Conservation (phyloP, 2,329 filamentous ascomycete species). For the Tothia fuscella region DNA sequence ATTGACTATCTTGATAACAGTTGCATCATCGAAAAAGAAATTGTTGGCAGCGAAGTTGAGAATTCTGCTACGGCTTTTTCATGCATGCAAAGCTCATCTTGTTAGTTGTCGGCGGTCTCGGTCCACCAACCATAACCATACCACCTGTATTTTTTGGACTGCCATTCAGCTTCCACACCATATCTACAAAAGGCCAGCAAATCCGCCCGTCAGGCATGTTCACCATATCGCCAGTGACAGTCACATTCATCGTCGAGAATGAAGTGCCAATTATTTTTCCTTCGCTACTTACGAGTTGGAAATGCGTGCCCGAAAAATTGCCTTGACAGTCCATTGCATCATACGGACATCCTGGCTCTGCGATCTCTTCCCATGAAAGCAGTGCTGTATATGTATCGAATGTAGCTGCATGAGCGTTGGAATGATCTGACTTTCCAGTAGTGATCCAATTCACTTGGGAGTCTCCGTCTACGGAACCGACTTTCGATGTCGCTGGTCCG, state of each 20-base stretch:
- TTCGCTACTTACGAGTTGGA: constrained; percentile 41
- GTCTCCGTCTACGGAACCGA: constrained; percentile 43
- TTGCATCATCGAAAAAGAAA: too few species aligned
- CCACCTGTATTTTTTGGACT: neutral
- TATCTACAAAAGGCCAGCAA: constrained; percentile 50
- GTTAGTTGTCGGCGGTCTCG: neutral
- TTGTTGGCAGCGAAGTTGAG: too few species aligned
- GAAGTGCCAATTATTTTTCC: constrained; percentile 42
- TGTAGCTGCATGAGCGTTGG: constrained; percentile 46
- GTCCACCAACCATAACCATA: neutral
- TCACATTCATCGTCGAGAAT: constrained; percentile 40
- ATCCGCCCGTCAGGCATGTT: constrained; percentile 45
- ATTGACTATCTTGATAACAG: too few species aligned
- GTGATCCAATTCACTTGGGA: constrained; percentile 50
- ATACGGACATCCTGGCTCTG: constrained; percentile 41
- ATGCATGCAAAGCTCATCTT: constrained; percentile 7
- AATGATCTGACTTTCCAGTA: constrained; percentile 36
- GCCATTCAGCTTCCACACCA: constrained; percentile 38
- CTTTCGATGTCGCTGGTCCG: constrained; percentile 40
- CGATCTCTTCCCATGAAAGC: constrained; percentile 50
- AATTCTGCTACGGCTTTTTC: constrained; percentile 14
- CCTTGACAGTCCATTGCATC: constrained; percentile 49
- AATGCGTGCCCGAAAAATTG: constrained; percentile 46
- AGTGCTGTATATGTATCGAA: constrained; percentile 42
- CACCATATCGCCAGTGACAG: constrained; percentile 51